Base-by-base conservation (phyloP, 2,329 filamentous ascomycete species). In the Fusarium abutilonis region DNA sequence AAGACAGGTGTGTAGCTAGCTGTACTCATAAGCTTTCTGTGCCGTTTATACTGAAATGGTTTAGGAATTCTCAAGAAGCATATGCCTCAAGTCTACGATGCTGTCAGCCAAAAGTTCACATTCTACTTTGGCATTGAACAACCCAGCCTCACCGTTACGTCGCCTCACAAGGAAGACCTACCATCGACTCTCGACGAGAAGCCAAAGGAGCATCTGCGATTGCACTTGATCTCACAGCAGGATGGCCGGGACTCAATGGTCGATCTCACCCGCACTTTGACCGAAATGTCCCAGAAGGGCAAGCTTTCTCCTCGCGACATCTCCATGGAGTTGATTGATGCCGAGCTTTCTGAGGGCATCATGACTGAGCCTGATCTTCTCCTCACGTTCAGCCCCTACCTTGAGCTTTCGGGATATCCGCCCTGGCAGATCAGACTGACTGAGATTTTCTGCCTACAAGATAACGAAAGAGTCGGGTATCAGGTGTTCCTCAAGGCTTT, bases 351-450 rank as follows among this genome's bases (percentile, higher is more conserved):
- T 13, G 86, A 89, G 72, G 86, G 84, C 47, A 88, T 96, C 59
- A 95, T 96, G 83, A 83, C 86, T 9, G 94, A 99, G 77, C 95
- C 95, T 3, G 93, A 98, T 74, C 81, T 99, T 13, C 80, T 99
- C 56, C 85, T 99, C 51, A 79, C 97, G 9, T 99, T 99, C 74
- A 88, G 90, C 1, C 91, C 93, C 4, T 86, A 88, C 45, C 87
- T 98, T 50, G 89, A 93, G 73, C 78, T 99, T 40, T 89, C 92
- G 50, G 93, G 95, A 9, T 99, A 98, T 74, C 95, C 95, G 9
- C 95, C 95, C 1, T 99, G 95, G 95, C 95, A 97, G 77, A 85
- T 98, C 60, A 86, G 95, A 39, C 79, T 99, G 72, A 97, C 93
- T 0, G 95, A 99, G 81, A 97, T 99, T 55, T 97, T 93, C 75